Percentiles rank a stretch among this genome's conserved stretches.
Conservation (phyloP, 768 basidiomycete species). For the Tubosaeta sp. region DNA sequence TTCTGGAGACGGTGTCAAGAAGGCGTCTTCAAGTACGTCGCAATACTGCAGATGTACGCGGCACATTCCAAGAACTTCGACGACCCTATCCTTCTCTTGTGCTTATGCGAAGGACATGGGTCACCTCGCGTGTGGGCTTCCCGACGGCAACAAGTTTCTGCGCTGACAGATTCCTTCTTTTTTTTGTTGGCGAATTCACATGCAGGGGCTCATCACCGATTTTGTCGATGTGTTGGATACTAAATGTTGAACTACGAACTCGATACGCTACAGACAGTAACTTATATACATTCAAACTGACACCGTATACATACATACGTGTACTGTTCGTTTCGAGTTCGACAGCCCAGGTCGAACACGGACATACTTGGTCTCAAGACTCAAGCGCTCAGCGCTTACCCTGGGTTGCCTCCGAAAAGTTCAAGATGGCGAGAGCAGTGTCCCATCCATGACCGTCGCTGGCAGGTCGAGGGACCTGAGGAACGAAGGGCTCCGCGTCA, state of each 20-base stretch:
- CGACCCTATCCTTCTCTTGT: too few relatives aligned
- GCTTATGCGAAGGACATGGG: too few relatives aligned
- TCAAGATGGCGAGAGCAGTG: conserved; percentile 22
- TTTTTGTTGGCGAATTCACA: too few relatives aligned
- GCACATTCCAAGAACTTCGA: too few relatives aligned
- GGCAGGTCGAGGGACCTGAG: conserved; percentile 3
- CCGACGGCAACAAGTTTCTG: too few relatives aligned
- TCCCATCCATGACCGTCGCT: conserved; percentile 28
- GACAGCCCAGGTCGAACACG: conserved; percentile 6
- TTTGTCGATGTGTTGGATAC: too few relatives aligned
- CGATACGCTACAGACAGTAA: neutral
- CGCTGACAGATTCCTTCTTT: too few relatives aligned
- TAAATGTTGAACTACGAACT: neutral
- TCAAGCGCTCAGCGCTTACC: neutral
- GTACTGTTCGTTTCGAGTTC: conserved; percentile 2
- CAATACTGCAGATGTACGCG: too few relatives aligned
- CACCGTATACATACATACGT: neutral
- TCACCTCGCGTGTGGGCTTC: too few relatives aligned
- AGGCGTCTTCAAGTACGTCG: too few relatives aligned
- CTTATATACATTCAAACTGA: neutral
- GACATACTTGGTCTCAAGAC: neutral
- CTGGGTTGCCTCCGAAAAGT: conserved; percentile 13
- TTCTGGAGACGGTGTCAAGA: too few relatives aligned
- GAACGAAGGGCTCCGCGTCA: conserved; percentile 8
- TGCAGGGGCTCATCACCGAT: too few relatives aligned